Base-by-base conservation (phyloP, 306 rosid species). In the Pterocarpus macrocarpus region DNA sequence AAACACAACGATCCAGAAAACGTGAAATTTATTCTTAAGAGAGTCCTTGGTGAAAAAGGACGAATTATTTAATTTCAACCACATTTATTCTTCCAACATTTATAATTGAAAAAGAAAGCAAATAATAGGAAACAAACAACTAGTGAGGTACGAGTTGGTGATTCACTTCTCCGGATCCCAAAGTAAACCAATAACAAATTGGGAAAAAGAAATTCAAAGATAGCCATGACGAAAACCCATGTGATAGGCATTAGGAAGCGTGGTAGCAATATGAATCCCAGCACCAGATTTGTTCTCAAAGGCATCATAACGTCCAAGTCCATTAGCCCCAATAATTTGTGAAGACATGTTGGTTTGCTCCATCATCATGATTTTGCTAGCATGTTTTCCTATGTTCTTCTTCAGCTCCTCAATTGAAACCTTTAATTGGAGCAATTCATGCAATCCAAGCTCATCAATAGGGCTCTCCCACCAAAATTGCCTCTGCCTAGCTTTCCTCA, bases 391-490 rank as follows among this genome's bases (percentile, higher is more conserved):
- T 2, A 89, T 39, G n/a, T 86, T 88, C 50, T 80, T 83, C 76
- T 90, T 90, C 16, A 89, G 73, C 10, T 90, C 91, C 76, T 90
- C 95, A 81, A 88, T 16, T 2, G 92, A 79, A 22, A 34, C 75
- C 74, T 70, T 76, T 33, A 92, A 17, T 58, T 76, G 84, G 8
- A 79, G 76, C 13, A 91, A 69, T 71, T 87, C 89, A 36, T 78
- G 56, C 50, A 87, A 34, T 2, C 87, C 88, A 63, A 88, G 85
- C 3, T 91, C 88, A 43, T 85, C 88, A 59, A 88, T 32, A 5
- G 89, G 85, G 3, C 41, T 65, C 64, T 92, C 92, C 95, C 93
- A 89, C 95, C 95, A 92, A 57, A 80, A 77, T 12, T 86, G 87
- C 4, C 64, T 83, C 49, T 79, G 83, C 55, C 85, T 83, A 1